Base-by-base conservation (phyloP, 2,329 filamentous ascomycete species). In the Chrysoporthe puriensis region DNA sequence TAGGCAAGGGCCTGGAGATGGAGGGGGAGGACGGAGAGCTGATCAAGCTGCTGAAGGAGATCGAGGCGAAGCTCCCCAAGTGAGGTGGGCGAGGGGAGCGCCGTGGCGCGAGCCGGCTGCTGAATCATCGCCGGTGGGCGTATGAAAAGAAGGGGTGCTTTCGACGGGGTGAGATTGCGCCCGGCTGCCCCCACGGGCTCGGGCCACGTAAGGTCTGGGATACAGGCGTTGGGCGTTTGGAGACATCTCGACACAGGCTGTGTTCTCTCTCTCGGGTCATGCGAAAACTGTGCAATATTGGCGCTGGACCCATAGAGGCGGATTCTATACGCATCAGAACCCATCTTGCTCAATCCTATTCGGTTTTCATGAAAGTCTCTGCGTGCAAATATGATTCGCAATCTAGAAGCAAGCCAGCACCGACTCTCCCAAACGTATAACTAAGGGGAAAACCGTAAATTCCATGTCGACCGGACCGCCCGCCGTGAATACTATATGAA, bases 1-100 rank as follows among this genome's bases (percentile, higher is more conserved):
- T 97, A 52, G 86, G 85, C 72, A 85, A 88, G 76, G 94, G 88
- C 0, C 79, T 97, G 67, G 95, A 97, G 82, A 89, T 94, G 77
- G 94, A 97, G 81, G 91, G 91, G 14, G 88, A 86, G 79, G 86
- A 90, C 79, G 80, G 81, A 71, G 87, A 91, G 77, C 76, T 94
- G 74, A 83, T 85, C 62, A 85, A 85, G 64, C 79, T 93, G 76
- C 77, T 90, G 72, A 88, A 83, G 78, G 90, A 91, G 66, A 82
- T 92, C 69, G 83, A 89, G 72, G 79, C 76, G 44, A 78, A 76
- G 73, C 71, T 85, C 43, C 62, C 58, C 50, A 67, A 67, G 26
- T 69, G 42, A 52, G 77, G 76, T 56, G 9, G 5, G 14, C 3
- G 8, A 2, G 34, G 26, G 32, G 26, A 32, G 67, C 57, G 36